Base-by-base conservation (phyloP, 805 yeast genomes). In the Spathaspora passalidarum region DNA sequence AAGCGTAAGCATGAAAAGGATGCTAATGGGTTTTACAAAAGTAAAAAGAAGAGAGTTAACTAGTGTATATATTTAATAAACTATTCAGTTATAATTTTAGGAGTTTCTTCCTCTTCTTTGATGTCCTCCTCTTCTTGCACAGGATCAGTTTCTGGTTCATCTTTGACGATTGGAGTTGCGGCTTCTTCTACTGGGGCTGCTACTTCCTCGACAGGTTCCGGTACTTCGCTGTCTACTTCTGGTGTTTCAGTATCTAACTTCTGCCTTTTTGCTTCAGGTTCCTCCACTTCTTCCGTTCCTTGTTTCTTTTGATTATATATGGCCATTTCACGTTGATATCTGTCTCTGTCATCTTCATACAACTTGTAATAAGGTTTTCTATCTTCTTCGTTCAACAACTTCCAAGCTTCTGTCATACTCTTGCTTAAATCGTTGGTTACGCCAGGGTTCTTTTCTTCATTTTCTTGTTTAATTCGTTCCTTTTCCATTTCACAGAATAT, bases 351-450 rank as follows among this genome's bases (percentile, higher is more conserved):
- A 43, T 84, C 86, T 57, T 84, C 91, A 60, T 84, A 89, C 43
- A 86, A 65, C 46, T 85, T 82, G 56, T 81, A 81, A 61, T 80
- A 91, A 2, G 91, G 90, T 52, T 79, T 80, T 47, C 87, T 78
- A 8, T 78, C 87, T 22, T 81, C 86, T 32, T 82, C 85, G 47
- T 74, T 79, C 54, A 91, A 72, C 43, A 69, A 73, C 57, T 87
- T 87, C 97, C 97, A 91, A 3, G 85, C 83, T 51, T 88, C 96
- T 1, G 96, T 81, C 70, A 91, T 72, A 13, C 85, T 84, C 56
- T 80, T 84, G 2, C 96, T 84, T 38, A 88, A 72, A 59, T 91
- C 97, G 11, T 49, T 49, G 14, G 36, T 40, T 22, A 59, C 60
- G 8, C 82, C 83, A 2, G 80, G 77, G 42, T 72, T 71, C 42